Conservation (phyloP, 176 grass and related monocot genomes). For the Rhynchospora tenuis region DNA sequence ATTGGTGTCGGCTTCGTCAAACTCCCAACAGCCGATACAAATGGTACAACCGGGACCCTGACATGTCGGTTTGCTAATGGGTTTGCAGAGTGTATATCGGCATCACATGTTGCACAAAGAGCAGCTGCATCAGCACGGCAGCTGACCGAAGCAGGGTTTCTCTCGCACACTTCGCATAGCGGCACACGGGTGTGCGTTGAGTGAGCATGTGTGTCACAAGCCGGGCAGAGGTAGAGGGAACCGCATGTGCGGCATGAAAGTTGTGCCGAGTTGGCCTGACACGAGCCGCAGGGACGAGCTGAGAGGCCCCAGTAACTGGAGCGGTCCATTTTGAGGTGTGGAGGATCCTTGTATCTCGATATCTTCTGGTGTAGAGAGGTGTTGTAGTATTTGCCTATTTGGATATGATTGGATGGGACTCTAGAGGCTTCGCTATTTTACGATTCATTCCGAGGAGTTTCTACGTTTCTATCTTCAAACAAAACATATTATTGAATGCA, state of each 20-base stretch:
- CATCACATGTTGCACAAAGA: constrained; percentile 56
- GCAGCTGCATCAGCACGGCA: constrained; percentile 65
- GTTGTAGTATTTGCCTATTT: not conserved
- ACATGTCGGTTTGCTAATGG: constrained; percentile 64
- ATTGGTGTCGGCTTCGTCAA: constrained; percentile 36
- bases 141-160: constrained; percentile 49
- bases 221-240: constrained; percentile 55
- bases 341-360: not conserved
- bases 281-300: constrained; percentile 45
- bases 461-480: not conserved
- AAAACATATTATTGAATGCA: not conserved
- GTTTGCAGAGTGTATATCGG: constrained; percentile 88
- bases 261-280: constrained; percentile 38
- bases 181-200: constrained; percentile 56
- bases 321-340: not conserved
- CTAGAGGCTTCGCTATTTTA: constrained; percentile 9
- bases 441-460: not conserved
- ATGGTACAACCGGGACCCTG: constrained; percentile 53
- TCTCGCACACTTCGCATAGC: constrained; percentile 81
- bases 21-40: constrained; percentile 39
- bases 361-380: not conserved
- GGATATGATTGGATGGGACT: not conserved
- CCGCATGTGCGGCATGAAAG: constrained; percentile 49
- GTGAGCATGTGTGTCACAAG: constrained; percentile 59
- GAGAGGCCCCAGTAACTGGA: constrained; percentile 44